Evolutionary conservation across 2,329 filamentous ascomycete species (phyloP).

Genomic region (Colletotrichum spinosum): DNA sequence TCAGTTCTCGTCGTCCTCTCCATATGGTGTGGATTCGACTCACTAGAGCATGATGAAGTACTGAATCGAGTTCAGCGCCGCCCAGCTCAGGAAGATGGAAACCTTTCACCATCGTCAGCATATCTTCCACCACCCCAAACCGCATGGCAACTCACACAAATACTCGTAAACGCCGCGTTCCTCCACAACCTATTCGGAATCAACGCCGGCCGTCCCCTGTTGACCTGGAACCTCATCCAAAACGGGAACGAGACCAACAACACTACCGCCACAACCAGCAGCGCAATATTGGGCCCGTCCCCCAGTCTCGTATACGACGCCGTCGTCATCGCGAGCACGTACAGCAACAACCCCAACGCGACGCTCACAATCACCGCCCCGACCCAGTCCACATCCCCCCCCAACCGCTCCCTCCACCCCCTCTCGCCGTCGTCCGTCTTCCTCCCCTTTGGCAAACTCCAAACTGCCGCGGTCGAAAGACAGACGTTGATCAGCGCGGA

Average conservation of each 20-base stretch:
- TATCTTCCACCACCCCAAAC: no score
- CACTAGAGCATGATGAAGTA: slow-evolving; percentile 61
- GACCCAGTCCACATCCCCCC: slow-evolving; percentile 64
- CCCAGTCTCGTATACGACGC: slow-evolving; percentile 52
- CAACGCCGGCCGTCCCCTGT: slow-evolving; percentile 60
- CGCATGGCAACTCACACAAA: slow-evolving; percentile 51
- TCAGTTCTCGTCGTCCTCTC: slow-evolving; percentile 37
- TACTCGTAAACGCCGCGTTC: slow-evolving; percentile 64
- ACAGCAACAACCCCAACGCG: slow-evolving; percentile 61
- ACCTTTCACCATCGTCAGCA: slow-evolving; percentile 39
- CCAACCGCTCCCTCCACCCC: slow-evolving; percentile 43
- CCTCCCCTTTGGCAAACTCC: slow-evolving; percentile 48
- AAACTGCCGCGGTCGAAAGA: slow-evolving; percentile 50
- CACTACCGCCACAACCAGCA: slow-evolving; percentile 56
- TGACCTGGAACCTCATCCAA: slow-evolving; percentile 66
- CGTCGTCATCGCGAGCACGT: slow-evolving; percentile 61
- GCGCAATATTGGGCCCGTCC: slow-evolving; percentile 53
- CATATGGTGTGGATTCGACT: slow-evolving; percentile 34
- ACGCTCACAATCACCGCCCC: slow-evolving; percentile 58
- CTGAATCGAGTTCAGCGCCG: slow-evolving; percentile 59
- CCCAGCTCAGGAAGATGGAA: slow-evolving; percentile 59
- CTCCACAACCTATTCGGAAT: slow-evolving; percentile 72
- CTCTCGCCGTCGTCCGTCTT: slow-evolving; percentile 41
- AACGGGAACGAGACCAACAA: slow-evolving; percentile 62
- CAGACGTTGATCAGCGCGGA: slow-evolving; percentile 50